Evolutionary conservation across 148 eudicot genomes (phyloP), one percentile per base, ranked within the genome.

Genomic region (Diospyros lotus): DNA sequence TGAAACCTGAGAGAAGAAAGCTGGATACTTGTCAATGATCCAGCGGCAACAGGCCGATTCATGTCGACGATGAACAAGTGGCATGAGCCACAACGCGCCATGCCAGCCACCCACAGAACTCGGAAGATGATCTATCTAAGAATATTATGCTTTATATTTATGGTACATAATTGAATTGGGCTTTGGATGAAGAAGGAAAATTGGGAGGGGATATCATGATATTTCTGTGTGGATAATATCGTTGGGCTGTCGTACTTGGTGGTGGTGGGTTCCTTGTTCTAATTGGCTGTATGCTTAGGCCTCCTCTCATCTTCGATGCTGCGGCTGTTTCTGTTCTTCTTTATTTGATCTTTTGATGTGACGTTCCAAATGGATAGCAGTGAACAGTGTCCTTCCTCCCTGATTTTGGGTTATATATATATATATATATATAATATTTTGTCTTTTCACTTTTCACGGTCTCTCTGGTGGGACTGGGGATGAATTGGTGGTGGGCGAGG

Each of bases 11-110:
- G 54, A 76, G 79, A 72, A 73, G 71, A 17, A 58, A 67, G 71
- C 40, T 15, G 76, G 59, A 52, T 69, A 4, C 40, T 48, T 18
- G 38, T 17, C 18, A 17, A 12, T 56, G 59, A 3, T 56, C 72
- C 40, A 64, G 48, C 8, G 4, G 45, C 3, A 62, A 53, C 48
- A 53, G 79, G 61, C 38, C 75, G 83, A 80, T 76, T 83, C 88
- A 80, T 79, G 63, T 80, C 72, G 73, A 82, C 74, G 79, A 81
- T 67, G 64, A 78, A 77, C 72, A 74, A 75, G 63, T 76, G 73
- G 73, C 79, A 62, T n/a, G 68, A 68, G 64, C 63, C 80, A 66
- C 50, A 56, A 58, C 82, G 72, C 65, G 73, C 67, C 80, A 80
- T 45, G 52, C 81, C 77, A 81, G 79, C 75, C 28, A 28, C 28